These are phyloP conservation scores for Tremellales sp. DNA, from an alignment of 1,284 basidiomycete species.

Conservation along the genomic window DNA sequence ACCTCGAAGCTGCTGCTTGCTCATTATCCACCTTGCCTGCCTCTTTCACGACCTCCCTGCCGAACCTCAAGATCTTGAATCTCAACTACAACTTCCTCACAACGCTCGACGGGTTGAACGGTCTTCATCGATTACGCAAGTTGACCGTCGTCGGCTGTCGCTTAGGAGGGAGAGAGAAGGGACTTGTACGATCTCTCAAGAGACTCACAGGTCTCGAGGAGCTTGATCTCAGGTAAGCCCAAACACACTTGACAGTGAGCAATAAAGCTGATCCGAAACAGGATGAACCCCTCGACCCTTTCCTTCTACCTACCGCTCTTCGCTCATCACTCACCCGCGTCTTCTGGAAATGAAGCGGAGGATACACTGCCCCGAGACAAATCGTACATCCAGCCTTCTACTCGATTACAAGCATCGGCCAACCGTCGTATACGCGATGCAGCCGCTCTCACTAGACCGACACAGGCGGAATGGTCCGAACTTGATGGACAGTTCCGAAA, in stretches of 20 bases:
- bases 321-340: constrained; percentile 42
- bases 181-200: constrained; percentile 59
- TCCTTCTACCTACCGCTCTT: constrained; percentile 87
- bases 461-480: constrained; percentile 53
- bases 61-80: constrained; percentile 88
- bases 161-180: constrained; percentile 58
- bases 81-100: constrained; percentile 90
- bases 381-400: constrained; percentile 4
- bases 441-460: not conserved
- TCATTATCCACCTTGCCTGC: constrained; percentile 70
- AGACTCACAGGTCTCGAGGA: constrained; percentile 73
- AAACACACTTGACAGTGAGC: not conserved
- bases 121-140: constrained; percentile 71
- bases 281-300: constrained; percentile 93
- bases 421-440: not conserved
- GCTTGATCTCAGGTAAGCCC: constrained; percentile 78
- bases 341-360: not conserved
- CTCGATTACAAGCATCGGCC: not conserved
- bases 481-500: constrained; percentile 80
- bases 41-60: constrained; percentile 63
- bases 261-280: constrained; percentile 34
- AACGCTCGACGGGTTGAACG: constrained; percentile 64
- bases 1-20: constrained; percentile 90
- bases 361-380: constrained; percentile 1
- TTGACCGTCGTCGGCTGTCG: constrained; percentile 80